Evolutionary conservation across 177 flowering plant species (phyloP).

Genomic region (Tripterygium wilfordii): DNA sequence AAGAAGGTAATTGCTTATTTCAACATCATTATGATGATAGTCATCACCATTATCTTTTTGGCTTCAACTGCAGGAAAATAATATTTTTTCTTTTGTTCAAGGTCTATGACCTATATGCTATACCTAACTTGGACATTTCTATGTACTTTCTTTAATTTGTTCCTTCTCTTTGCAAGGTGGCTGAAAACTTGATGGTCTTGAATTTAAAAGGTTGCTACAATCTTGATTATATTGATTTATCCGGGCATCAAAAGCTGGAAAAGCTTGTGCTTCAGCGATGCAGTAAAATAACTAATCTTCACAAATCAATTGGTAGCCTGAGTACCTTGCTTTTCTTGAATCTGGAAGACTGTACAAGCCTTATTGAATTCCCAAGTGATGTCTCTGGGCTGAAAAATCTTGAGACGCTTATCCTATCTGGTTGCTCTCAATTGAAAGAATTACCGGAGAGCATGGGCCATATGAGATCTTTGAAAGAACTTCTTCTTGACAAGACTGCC

Average conservation of each 20-base stretch:
- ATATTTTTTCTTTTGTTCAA: too few relatives aligned
- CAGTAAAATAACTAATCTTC: conserved; percentile 17
- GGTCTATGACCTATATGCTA: too few relatives aligned
- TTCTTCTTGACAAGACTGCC: conserved; percentile 28
- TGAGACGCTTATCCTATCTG: conserved; percentile 29
- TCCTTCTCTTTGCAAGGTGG: conserved; percentile 19
- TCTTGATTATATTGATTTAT: conserved; percentile 29
- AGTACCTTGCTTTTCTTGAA: conserved; percentile 22
- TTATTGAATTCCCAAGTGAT: conserved; percentile 31
- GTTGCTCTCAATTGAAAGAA: conserved; percentile 25
- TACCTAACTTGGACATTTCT: too few relatives aligned
- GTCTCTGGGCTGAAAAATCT: conserved; percentile 38
- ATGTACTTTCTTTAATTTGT: neutral
- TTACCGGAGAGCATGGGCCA: conserved; percentile 27
- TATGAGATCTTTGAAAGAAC: conserved; percentile 30
- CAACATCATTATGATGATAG: neutral
- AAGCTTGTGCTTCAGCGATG: conserved; percentile 35
- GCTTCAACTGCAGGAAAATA: too few relatives aligned
- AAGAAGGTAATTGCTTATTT: conserved; percentile 8
- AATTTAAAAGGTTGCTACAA: conserved; percentile 28
- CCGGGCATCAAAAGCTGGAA: conserved; percentile 19
- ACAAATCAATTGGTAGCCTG: conserved; percentile 29
- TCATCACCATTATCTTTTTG: neutral
- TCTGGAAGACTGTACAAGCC: conserved; percentile 24
- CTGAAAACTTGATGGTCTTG: conserved; percentile 29